Conservation (phyloP, 768 basidiomycete species). For the Asterophora lycoperdoides region DNA sequence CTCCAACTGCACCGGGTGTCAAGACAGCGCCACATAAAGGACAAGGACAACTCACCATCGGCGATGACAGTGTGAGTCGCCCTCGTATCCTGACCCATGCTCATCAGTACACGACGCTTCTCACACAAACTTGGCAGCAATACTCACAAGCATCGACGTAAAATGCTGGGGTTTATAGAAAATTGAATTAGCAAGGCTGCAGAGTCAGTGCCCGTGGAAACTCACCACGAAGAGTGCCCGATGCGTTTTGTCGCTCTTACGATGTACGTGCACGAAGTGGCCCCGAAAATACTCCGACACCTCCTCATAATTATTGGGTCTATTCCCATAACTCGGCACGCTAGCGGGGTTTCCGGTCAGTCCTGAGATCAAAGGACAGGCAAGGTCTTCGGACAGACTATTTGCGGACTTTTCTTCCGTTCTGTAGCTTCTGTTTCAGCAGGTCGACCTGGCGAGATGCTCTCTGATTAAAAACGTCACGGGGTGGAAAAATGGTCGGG, state of each 20-base stretch:
- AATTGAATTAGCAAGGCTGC: neutral
- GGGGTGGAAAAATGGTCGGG: conserved; percentile 4
- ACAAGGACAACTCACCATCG: conserved; percentile 39
- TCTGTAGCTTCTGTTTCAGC: conserved; percentile 62
- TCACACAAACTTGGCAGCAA: neutral
- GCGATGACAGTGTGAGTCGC: conserved; percentile 60
- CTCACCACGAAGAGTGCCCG: conserved; percentile 72
- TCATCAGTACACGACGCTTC: conserved; percentile 1
- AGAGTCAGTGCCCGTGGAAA: conserved; percentile 6
- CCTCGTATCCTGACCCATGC: conserved; percentile 49
- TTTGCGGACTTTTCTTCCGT: conserved; percentile 65
- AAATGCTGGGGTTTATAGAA: conserved; percentile 63
- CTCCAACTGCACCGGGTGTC: conserved; percentile 40
- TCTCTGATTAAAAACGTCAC: neutral
- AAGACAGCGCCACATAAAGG: neutral
- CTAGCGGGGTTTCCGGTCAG: conserved; percentile 29
- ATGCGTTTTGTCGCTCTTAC: conserved; percentile 66
- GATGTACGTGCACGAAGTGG: conserved; percentile 77
- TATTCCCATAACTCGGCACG: conserved; percentile 74
- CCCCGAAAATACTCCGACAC: conserved; percentile 82
- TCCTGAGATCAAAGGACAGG: neutral
- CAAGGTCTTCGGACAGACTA: conserved; percentile 47
- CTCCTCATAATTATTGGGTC: conserved; percentile 69
- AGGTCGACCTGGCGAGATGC: conserved; percentile 56
- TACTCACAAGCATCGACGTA: conserved; percentile 57